Evolutionary conservation across 1,139 yeast genomes (phyloP).

Genomic region (Sugiyamaella paludigena): DNA sequence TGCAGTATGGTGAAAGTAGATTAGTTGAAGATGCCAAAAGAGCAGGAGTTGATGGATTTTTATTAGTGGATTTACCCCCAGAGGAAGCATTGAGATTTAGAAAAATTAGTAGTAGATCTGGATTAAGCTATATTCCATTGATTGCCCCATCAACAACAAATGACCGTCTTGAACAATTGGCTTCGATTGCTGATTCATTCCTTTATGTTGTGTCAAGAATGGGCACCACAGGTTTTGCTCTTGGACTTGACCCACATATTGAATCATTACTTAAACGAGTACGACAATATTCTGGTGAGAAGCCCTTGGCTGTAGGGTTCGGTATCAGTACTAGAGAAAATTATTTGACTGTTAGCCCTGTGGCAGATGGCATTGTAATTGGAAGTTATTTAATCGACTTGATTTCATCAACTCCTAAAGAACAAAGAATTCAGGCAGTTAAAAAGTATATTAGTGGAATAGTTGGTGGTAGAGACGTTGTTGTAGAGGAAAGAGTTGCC

Average conservation of each 20-base stretch:
- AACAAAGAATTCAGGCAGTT: constrained; percentile 58
- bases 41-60: constrained; percentile 94
- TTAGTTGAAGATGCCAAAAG: constrained; percentile 71
- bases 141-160: constrained; percentile 97
- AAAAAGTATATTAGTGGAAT: constrained; percentile 66
- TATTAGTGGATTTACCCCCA: constrained; percentile 94
- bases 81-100: constrained; percentile 93
- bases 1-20: constrained; percentile 84
- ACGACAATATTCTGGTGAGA: constrained; percentile 64
- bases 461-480: constrained; percentile 55
- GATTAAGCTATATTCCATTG: constrained; percentile 82
- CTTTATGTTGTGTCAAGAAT: constrained; percentile 83
- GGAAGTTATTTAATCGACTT: constrained; percentile 81
- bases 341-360: constrained; percentile 69
- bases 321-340: constrained; percentile 96
- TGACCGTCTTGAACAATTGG: constrained; percentile 73
- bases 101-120: constrained; percentile 61
- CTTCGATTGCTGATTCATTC: constrained; percentile 88
- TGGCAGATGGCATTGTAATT: constrained; percentile 90
- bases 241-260: constrained; percentile 61
- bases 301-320: constrained; percentile 93
- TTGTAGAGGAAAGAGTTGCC: constrained; percentile 14
- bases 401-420: constrained; percentile 61
- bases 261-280: constrained; percentile 72
- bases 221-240: constrained; percentile 95